Conservation (phyloP, 1,284 basidiomycete genomes). For the Cutaneotrichosporon mucoides region DNA sequence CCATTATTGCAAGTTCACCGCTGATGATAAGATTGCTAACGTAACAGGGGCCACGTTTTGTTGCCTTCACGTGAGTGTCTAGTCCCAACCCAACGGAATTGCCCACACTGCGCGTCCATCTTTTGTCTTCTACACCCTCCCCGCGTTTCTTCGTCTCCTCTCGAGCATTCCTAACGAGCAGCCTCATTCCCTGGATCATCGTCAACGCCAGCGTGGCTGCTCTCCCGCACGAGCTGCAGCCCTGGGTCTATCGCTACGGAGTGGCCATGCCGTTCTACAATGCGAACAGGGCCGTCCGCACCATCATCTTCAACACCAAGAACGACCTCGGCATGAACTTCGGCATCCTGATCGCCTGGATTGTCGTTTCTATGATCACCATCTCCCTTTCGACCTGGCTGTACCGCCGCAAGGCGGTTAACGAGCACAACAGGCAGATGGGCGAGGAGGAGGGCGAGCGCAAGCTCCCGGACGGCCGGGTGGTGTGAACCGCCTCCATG, state of each 20-base stretch:
- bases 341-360: conserved; percentile 55
- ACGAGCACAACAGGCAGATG: conserved; percentile 7
- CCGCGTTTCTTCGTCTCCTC: no score
- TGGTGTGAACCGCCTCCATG: neutral
- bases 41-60: conserved; percentile 32
- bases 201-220: conserved; percentile 62
- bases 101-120: no score
- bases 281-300: conserved; percentile 56
- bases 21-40: no score
- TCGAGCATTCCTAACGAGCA: no score
- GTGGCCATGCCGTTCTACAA: conserved; percentile 70
- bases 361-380: conserved; percentile 50
- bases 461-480: conserved; percentile 8
- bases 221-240: conserved; percentile 64
- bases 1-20: conserved; percentile 26
- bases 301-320: conserved; percentile 65
- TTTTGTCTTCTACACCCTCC: no score
- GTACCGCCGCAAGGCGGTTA: conserved; percentile 44
- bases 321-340: conserved; percentile 55
- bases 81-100: no score
- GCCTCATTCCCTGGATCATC: conserved; percentile 57
- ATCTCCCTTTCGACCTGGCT: conserved; percentile 51
- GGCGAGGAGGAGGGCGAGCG: conserved; percentile 9
- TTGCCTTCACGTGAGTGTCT: conserved; percentile 33
- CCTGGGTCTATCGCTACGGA: conserved; percentile 57